phyloP scores from a whole-genome alignment of 306 rosid species.

The Acacia confusa region DNA sequence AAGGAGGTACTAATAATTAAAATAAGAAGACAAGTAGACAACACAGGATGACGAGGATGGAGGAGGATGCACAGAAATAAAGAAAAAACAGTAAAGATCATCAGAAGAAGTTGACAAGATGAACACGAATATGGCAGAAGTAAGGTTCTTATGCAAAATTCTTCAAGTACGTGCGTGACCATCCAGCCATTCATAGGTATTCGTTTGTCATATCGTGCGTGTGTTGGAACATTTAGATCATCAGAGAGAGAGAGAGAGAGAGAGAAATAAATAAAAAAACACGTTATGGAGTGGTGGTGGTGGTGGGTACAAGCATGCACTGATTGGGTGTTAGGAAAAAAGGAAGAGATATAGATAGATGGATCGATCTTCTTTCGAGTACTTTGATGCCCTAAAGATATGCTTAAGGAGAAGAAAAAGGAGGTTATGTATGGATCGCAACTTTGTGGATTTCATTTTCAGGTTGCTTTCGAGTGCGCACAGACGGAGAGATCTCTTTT shows the following conservation, averaged over 20 bases:
- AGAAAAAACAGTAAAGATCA: background rate
- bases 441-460: constrained; percentile 35
- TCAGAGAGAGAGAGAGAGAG: background rate
- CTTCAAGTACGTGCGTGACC: constrained; percentile 5
- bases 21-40: background rate
- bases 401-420: background rate
- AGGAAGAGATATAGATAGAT: background rate
- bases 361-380: constrained; percentile 21
- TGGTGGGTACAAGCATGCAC: background rate
- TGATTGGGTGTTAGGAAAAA: background rate
- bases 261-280: background rate
- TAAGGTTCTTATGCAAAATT: constrained; percentile 3
- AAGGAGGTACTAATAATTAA: background rate
- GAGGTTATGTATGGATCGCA: constrained; percentile 27
- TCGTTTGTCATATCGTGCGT: constrained; percentile 25
- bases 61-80: background rate
- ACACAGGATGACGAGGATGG: background rate
- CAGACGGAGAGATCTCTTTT: constrained; percentile 63
- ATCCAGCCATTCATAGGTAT: constrained; percentile 19
- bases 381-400: constrained; percentile 29
- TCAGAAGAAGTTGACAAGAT: constrained; percentile 21
- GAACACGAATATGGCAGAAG: constrained; percentile 19
- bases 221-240: background rate
- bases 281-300: background rate
- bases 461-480: constrained; percentile 24